phyloP scores from a whole-genome alignment of 257 asterid species.

The Solanum chaucha region DNA sequence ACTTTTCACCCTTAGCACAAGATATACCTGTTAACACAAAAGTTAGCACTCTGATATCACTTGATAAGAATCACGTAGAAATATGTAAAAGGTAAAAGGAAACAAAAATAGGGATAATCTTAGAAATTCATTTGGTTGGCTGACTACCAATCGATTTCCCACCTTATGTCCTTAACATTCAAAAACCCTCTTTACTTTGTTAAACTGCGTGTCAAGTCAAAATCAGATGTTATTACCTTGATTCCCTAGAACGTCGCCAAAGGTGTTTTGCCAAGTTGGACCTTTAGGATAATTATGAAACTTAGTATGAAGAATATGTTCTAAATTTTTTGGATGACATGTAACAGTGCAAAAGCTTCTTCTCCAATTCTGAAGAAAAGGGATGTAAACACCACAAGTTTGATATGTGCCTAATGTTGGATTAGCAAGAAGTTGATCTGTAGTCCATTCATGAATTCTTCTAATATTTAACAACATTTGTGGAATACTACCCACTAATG shows the following conservation, averaged over 20 bases:
- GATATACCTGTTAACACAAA: background rate
- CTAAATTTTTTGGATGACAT: constrained; percentile 1
- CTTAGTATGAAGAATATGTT: background rate
- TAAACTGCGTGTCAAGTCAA: no score
- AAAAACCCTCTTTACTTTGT: no score
- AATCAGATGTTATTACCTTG: background rate
- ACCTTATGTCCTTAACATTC: no score
- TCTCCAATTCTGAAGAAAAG: background rate
- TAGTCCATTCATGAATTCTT: no score
- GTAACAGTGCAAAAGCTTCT: background rate
- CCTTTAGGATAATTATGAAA: constrained; percentile 6
- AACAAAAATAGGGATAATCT: no score
- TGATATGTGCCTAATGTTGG: background rate
- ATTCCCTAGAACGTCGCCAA: background rate
- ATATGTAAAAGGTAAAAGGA: background rate
- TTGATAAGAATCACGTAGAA: background rate
- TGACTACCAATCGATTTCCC: background rate
- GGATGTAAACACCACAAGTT: background rate
- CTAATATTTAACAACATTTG: background rate
- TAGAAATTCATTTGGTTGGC: background rate
- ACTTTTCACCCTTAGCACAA: background rate
- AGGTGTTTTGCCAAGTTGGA: background rate
- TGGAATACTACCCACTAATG: background rate
- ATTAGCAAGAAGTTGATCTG: background rate
- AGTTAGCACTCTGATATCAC: background rate